A percentile compares a stretch with the other conserved stretches of the same genome.
Conservation (phyloP, 345 rosid species). For the Arabis hirsuta region DNA sequence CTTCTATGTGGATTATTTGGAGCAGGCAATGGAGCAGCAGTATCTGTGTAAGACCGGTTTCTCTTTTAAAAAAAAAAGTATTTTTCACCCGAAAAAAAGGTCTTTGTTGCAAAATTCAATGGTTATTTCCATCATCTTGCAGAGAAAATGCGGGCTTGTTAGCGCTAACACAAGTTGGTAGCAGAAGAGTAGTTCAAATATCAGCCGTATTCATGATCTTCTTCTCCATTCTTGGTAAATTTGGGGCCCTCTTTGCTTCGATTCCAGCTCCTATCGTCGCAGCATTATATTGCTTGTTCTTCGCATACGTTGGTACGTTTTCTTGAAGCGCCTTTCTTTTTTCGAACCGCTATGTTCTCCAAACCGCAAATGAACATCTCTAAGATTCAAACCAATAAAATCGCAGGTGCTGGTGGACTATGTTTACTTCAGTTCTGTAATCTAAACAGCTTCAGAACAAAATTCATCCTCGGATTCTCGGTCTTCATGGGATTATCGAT, state of each 20-base stretch:
- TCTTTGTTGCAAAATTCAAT: background rate
- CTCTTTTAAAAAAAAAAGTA: background rate
- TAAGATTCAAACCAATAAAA: background rate
- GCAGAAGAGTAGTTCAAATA: conserved; percentile 92
- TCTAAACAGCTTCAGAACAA: conserved; percentile 81
- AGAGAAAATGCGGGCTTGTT: conserved; percentile 93
- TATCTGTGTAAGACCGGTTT: conserved; percentile 70
- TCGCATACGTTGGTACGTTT: conserved; percentile 80
- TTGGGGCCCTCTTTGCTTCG: conserved; percentile 89
- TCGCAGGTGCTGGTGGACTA: conserved; percentile 73
- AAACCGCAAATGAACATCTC: background rate
- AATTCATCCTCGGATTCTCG: conserved; percentile 80
- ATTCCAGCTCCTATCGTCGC: conserved; percentile 83
- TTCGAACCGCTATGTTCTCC: background rate
- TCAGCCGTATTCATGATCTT: conserved; percentile 95
- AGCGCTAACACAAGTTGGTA: conserved; percentile 87
- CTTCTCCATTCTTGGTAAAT: conserved; percentile 92
- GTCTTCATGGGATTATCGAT: conserved; percentile 83
- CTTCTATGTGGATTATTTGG: conserved; percentile 93
- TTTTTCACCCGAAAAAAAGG: background rate
- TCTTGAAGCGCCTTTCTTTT: background rate
- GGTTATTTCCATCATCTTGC: conserved; percentile 29
- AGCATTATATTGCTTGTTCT: conserved; percentile 72
- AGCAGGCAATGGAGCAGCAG: conserved; percentile 89
- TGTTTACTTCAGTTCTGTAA: conserved; percentile 89